Percentiles rank a stretch among this genome's conserved stretches.
phyloP scores from a whole-genome alignment of 2,329 filamentous ascomycete species.

The Mycosphaerella sp. region DNA sequence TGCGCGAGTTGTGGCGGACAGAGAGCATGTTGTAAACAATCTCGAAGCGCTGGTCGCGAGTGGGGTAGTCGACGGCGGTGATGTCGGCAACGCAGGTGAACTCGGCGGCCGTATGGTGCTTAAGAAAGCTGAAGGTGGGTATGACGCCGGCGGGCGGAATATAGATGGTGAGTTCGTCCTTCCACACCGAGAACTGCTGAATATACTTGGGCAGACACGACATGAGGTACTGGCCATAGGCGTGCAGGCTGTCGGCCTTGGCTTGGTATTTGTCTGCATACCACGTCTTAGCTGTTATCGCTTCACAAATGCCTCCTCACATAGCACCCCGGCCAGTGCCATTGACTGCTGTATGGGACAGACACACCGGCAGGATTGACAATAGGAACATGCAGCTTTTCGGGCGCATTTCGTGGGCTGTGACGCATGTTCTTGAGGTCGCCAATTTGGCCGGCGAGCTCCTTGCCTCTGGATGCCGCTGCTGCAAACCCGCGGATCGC shows the following conservation, averaged over 20 bases:
- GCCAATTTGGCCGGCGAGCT: conserved; percentile 37
- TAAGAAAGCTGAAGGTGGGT: conserved; percentile 89
- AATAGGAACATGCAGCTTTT: conserved; percentile 65
- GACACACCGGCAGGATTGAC: conserved; percentile 64
- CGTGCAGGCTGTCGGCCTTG: conserved; percentile 81
- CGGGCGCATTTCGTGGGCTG: conserved; percentile 37
- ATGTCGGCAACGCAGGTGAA: conserved; percentile 91
- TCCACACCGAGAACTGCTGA: conserved; percentile 99
- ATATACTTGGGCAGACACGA: conserved; percentile 95
- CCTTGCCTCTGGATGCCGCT: conserved; percentile 38
- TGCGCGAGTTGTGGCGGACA: conserved; percentile 91
- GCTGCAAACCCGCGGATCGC: conserved; percentile 38
- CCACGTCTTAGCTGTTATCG: neutral
- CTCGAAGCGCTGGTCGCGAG: conserved; percentile 91
- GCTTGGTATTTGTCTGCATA: conserved; percentile 72
- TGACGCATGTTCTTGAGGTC: conserved; percentile 42
- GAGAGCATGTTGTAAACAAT: conserved; percentile 96
- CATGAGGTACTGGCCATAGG: conserved; percentile 94
- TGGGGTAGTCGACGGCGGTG: conserved; percentile 93
- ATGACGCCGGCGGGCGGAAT: conserved; percentile 82
- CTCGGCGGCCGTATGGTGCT: conserved; percentile 95
- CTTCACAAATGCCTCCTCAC: no score
- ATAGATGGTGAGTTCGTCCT: conserved; percentile 77
- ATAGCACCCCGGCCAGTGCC: neutral
- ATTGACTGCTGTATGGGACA: neutral